phyloP scores from a whole-genome alignment of 306 rosid species.

The Citrullus colocynthis region DNA sequence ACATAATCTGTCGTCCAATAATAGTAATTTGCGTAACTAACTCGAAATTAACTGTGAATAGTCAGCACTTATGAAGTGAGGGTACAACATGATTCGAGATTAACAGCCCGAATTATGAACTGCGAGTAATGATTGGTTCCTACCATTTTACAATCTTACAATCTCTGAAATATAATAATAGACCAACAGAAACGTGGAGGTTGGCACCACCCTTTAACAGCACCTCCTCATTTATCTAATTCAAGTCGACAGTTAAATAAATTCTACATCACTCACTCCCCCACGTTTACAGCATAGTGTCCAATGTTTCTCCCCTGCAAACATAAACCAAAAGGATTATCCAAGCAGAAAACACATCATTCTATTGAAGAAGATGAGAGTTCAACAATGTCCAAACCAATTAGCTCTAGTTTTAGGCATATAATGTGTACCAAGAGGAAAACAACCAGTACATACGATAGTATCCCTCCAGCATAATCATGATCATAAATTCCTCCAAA shows the following conservation, averaged over 20 bases:
- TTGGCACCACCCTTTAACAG: neutral
- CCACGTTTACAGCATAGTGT: conserved; percentile 46
- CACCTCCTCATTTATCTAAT: neutral
- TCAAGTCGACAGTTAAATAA: neutral
- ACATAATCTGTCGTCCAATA: neutral
- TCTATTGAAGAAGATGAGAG: neutral
- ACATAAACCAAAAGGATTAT: neutral
- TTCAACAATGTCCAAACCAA: neutral
- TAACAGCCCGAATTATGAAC: neutral
- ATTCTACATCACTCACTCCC: conserved; percentile 31
- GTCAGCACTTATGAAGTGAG: neutral
- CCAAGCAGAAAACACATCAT: neutral
- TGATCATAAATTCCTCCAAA: neutral
- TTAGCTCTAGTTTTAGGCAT: neutral
- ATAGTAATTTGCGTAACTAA: neutral
- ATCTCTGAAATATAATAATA: neutral
- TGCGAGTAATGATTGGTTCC: neutral
- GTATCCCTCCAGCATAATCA: neutral
- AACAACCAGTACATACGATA: neutral
- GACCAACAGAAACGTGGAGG: neutral
- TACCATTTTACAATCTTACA: conserved; percentile 9
- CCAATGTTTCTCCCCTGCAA: conserved; percentile 71
- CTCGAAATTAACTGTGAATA: neutral
- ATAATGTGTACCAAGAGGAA: neutral
- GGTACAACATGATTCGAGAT: neutral